Base-by-base conservation (phyloP, 768 basidiomycete species). In the Kwoniella mangroviensis region DNA sequence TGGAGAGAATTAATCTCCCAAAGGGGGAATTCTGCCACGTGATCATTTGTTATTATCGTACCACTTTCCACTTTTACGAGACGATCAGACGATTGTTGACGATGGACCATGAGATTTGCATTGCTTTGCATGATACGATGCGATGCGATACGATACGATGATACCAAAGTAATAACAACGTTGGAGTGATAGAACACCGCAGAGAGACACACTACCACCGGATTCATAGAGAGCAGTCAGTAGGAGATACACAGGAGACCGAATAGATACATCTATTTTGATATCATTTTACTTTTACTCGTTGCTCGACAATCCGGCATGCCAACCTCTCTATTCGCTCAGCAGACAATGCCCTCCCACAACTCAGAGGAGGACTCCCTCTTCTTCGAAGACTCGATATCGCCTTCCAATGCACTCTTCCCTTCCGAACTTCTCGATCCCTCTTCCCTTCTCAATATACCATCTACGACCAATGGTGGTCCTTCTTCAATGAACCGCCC, bases 331-430 rank as follows among this genome's bases (percentile, higher is more conserved):
- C 13, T 70, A 17, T 64, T 45, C 62, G 21, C 68, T 19, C 60
- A 67, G 41, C 49, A 34, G 15, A 52, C 19, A 9, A 56, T 49
- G 55, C 13, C 34, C 7, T 49, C 51, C 13, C 15, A 15, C 3
- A 24, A 57, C 28, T 21, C 34, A 53, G 61, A 67, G 5, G 69
- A 67, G n/a, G 57, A 63, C n/a, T 19, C 51, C 13, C 56, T 69
- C 45, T 63, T 56, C 54, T 72, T 67, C 26, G 73, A 77, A 51
- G 71, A 72, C 34, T 26, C 63, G 19, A 53, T 59, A 45, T 54
- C 65, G 19, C 65, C 73, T 2, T 52, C 73, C 43, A 41, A 63
- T 6, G 65, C 70, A 0, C 42, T 74, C n/a, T 77, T 77, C 53
- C 63, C 73, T 21, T 68, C 70, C 11, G 68, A 73, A 12, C 59